Conservation (phyloP, 1,139 yeast genomes). For the Candida frijolesensis region DNA sequence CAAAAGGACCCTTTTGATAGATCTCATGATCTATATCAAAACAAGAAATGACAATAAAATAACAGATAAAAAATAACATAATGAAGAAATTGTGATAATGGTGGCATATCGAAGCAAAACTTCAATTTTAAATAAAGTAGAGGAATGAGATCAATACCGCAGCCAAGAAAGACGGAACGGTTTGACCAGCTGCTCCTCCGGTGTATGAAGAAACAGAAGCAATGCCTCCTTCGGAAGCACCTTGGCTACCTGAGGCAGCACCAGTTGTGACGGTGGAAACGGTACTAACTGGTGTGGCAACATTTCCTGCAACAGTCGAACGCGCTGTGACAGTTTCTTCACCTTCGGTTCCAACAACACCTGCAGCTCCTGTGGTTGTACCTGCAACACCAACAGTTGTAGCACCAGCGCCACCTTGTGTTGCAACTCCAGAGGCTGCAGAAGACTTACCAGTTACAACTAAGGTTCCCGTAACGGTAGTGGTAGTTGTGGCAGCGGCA, state of each 20-base stretch:
- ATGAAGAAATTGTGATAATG: neutral
- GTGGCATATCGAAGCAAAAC: neutral
- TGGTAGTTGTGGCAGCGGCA: neutral
- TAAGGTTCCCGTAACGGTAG: no score
- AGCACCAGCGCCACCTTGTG: no score
- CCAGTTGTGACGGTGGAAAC: slow-evolving; percentile 5
- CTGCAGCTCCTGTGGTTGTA: neutral
- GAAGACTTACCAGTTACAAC: no score
- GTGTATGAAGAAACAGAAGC: slow-evolving; percentile 29
- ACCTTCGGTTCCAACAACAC: slow-evolving; percentile 9
- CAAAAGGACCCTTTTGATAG: neutral
- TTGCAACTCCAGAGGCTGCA: no score
- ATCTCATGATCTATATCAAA: neutral
- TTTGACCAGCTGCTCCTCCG: slow-evolving; percentile 24
- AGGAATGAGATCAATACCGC: slow-evolving; percentile 30
- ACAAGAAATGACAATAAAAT: neutral
- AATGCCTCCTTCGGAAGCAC: neutral
- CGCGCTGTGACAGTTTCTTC: neutral
- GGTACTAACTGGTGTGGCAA: neutral
- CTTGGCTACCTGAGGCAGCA: slow-evolving; percentile 30
- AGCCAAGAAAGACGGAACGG: slow-evolving; percentile 28
- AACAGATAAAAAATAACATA: neutral
- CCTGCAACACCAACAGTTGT: no score
- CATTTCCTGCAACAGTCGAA: neutral
- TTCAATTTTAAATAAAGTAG: slow-evolving; percentile 20